Evolutionary conservation across 371 early-diverging fungal species (phyloP).

Genomic region (Mortierella sp.): DNA sequence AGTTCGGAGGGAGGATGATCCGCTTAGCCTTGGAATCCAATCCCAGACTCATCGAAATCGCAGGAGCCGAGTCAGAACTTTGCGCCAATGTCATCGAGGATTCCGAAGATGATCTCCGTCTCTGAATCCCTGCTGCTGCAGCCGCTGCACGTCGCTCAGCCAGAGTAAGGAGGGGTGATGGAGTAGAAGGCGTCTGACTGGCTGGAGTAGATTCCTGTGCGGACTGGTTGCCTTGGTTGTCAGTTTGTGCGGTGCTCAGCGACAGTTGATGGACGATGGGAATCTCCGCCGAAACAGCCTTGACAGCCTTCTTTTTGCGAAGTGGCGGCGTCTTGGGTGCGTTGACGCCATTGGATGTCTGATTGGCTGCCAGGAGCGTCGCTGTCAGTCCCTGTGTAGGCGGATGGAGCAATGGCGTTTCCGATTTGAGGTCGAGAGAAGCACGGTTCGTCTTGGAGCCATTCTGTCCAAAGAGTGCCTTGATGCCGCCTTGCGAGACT

Average conservation of each 20-base stretch:
- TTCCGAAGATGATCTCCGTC: slow-evolving; percentile 44
- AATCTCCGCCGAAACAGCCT: slow-evolving; percentile 42
- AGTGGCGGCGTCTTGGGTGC: slow-evolving; percentile 28
- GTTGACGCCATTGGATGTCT: slow-evolving; percentile 9
- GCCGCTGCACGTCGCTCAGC: slow-evolving; percentile 48
- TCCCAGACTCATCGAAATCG: slow-evolving; percentile 41
- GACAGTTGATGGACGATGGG: slow-evolving; percentile 16
- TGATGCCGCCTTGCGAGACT: slow-evolving; percentile 44
- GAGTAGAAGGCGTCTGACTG: slow-evolving; percentile 1
- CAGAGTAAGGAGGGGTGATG: slow-evolving; percentile 27
- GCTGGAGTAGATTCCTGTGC: not conserved
- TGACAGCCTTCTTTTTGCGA: slow-evolving; percentile 27
- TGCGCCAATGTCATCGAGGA: slow-evolving; percentile 23
- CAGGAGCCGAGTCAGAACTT: slow-evolving; percentile 1
- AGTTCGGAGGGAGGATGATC: slow-evolving; percentile 23
- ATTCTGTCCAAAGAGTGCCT: slow-evolving; percentile 42
- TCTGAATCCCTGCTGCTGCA: slow-evolving; percentile 27
- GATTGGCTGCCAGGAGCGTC: slow-evolving; percentile 31
- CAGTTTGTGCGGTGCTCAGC: slow-evolving; percentile 9
- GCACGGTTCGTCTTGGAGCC: slow-evolving; percentile 29
- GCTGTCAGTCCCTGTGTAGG: slow-evolving; percentile 32
- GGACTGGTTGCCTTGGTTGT: slow-evolving; percentile 1
- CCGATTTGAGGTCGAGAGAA: slow-evolving; percentile 39
- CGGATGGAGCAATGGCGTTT: slow-evolving; percentile 10
- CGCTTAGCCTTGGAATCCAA: slow-evolving; percentile 28